Evolutionary conservation across 1,139 yeast species (phyloP).

Genomic region (Meyerozyma elateridarum): DNA sequence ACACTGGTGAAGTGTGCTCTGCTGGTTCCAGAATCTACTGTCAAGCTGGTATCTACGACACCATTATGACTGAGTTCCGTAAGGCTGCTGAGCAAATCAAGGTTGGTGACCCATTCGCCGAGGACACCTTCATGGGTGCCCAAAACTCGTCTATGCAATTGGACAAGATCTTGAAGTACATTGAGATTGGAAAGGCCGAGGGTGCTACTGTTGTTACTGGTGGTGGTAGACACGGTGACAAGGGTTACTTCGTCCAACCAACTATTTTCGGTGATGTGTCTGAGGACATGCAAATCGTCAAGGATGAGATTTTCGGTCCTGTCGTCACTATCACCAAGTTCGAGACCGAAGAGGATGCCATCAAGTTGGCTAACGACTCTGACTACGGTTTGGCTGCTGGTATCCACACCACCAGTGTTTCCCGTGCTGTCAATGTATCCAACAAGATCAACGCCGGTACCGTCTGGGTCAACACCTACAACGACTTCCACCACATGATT

Average conservation of each 20-base stretch:
- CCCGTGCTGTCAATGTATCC: constrained; percentile 46
- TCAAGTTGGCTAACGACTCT: constrained; percentile 66
- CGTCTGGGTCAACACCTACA: constrained; percentile 81
- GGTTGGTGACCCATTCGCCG: constrained; percentile 77
- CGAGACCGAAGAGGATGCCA: constrained; percentile 65
- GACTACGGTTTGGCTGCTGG: constrained; percentile 86
- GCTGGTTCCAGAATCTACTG: constrained; percentile 82
- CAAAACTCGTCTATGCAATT: constrained; percentile 75
- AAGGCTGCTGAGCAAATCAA: constrained; percentile 47
- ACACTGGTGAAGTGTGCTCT: constrained; percentile 86
- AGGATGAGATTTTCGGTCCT: constrained; percentile 87
- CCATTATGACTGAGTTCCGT: constrained; percentile 56
- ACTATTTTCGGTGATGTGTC: constrained; percentile 71
- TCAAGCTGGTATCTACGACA: constrained; percentile 72
- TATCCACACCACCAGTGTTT: constrained; percentile 53
- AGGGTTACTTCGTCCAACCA: constrained; percentile 78
- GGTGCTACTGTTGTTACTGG: constrained; percentile 77
- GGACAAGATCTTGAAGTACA: constrained; percentile 68
- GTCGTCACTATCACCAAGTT: constrained; percentile 74
- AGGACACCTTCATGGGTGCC: constrained; percentile 74
- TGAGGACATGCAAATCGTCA: constrained; percentile 62
- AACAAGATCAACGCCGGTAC: constrained; percentile 74
- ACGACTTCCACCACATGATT: constrained; percentile 74
- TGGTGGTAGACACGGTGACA: constrained; percentile 62
- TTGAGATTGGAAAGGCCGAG: constrained; percentile 66